Base-by-base conservation (phyloP, 805 yeast species). In the Cyberlindnera saturnus region DNA sequence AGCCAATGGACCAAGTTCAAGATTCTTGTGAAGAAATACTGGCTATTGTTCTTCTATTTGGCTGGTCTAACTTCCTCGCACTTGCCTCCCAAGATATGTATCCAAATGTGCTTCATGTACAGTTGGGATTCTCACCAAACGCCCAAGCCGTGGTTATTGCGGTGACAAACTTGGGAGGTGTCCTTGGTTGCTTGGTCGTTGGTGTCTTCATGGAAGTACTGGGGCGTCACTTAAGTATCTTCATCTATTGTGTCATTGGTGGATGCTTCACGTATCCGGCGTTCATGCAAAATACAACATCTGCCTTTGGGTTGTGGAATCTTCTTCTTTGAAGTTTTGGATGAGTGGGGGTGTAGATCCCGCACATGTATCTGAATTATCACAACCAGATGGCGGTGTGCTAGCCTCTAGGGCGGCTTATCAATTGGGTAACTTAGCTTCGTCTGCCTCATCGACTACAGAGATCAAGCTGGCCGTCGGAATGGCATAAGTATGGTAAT, bases 311-410 rank as follows among this genome's bases (percentile, higher is more conserved):
- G 76, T 46, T 83, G 80, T 20, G 81, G 82, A 3, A 82, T 82
- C 63, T 80, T 80, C 50, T 84, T 80, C 60, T 74, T 75, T 55
- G 73, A 75, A 45, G 81, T 82, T 10, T 78, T 80, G 62, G 89
- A 87, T 32, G 81, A 81, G 3, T 83, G 86, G 84, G 84, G 88
- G 88, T 48, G 77, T 82, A 39, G 68, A 77, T 14, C 88, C 89
- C 26, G 71, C 79, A 30, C 81, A 81, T 58, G 63, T 83, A 32
- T 67, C 81, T 6, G 90, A 83, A 59, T 65, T 82, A 42, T 74
- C 86, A 16, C 82, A 80, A 44, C 82, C 85, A 20, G 75, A 77
- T 35, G 78, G 79, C 53, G 69, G 86, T 56, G 70, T 85, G 2
- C 70, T 82, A 53, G 71, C 80, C 26, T 73, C 75, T 29, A 86